phyloP scores from a whole-genome alignment of 306 rosid species.

The Rosa chinensis region DNA sequence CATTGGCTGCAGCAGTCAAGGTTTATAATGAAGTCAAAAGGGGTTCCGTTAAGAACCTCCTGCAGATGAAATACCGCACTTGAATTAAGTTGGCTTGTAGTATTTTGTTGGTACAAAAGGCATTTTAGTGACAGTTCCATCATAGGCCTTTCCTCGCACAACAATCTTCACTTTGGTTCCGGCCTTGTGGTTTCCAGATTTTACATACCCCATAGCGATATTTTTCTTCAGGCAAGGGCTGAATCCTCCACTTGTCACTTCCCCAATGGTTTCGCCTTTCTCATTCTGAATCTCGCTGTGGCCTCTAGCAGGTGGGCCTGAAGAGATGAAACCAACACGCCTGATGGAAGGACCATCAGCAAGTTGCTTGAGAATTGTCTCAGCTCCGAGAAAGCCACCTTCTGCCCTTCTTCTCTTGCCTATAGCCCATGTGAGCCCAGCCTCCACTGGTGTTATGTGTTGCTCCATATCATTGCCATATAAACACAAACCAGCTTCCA shows the following conservation, averaged over 20 bases:
- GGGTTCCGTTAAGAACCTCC: constrained; percentile 20
- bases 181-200: constrained; percentile 91
- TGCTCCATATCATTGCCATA: constrained; percentile 97
- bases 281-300: constrained; percentile 92
- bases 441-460: constrained; percentile 87
- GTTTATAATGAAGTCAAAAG: constrained; percentile 32
- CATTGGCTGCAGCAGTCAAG: constrained; percentile 33
- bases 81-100: constrained; percentile 79
- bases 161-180: constrained; percentile 90
- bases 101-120: constrained; percentile 94
- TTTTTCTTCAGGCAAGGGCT: constrained; percentile 98
- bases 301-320: constrained; percentile 95
- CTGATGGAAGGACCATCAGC: constrained; percentile 72
- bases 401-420: constrained; percentile 96
- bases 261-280: constrained; percentile 80
- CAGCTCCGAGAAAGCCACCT: constrained; percentile 96
- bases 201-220: constrained; percentile 95
- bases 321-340: constrained; percentile 87
- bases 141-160: constrained; percentile 82
- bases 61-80: constrained; percentile 20
- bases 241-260: constrained; percentile 97
- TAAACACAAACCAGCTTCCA: constrained; percentile 94
- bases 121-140: constrained; percentile 91
- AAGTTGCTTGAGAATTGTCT: constrained; percentile 81
- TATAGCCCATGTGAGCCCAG: constrained; percentile 97